These are phyloP conservation scores for Elsinoe fawcettii DNA, from an alignment of 2,329 filamentous ascomycete genomes.

Conservation along the genomic window DNA sequence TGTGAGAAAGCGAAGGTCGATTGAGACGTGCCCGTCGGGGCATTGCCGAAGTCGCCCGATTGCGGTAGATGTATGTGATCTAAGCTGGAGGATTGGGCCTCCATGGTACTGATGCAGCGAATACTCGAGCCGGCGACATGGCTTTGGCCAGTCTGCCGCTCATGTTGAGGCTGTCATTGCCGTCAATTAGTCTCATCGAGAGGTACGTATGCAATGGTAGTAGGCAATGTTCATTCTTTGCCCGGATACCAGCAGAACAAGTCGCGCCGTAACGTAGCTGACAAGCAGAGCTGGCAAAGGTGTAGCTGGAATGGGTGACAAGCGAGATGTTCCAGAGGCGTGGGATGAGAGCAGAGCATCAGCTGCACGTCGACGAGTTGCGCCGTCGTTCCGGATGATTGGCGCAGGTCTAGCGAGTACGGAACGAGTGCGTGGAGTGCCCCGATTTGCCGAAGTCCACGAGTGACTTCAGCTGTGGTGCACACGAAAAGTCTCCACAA, in stretches of 20 bases:
- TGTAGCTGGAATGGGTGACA: neutral
- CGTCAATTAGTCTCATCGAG: neutral
- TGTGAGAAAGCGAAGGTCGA: neutral
- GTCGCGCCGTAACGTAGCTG: neutral
- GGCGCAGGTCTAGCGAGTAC: neutral
- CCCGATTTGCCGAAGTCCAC: neutral
- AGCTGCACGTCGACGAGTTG: neutral
- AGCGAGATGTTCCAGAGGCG: neutral
- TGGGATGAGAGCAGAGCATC: neutral
- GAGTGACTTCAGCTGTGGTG: too few relatives aligned
- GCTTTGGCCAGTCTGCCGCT: slow-evolving; percentile 7
- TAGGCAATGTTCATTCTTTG: neutral
- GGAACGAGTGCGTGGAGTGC: neutral
- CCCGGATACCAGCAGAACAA: neutral
- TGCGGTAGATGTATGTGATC: slow-evolving; percentile 12
- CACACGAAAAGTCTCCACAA: neutral
- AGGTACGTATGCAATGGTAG: neutral
- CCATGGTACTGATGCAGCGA: slow-evolving; percentile 7
- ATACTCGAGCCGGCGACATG: slow-evolving; percentile 11
- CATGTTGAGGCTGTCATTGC: slow-evolving; percentile 2
- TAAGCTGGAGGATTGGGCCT: slow-evolving; percentile 12
- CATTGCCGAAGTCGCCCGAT: neutral
- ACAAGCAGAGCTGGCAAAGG: neutral
- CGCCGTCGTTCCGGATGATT: slow-evolving; percentile 9
- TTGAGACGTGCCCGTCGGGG: neutral